A percentile compares a stretch with the other conserved stretches of the same genome.
phyloP scores from a whole-genome alignment of 2,329 filamentous ascomycete species.

The Neophaeococcomyces aloes region DNA sequence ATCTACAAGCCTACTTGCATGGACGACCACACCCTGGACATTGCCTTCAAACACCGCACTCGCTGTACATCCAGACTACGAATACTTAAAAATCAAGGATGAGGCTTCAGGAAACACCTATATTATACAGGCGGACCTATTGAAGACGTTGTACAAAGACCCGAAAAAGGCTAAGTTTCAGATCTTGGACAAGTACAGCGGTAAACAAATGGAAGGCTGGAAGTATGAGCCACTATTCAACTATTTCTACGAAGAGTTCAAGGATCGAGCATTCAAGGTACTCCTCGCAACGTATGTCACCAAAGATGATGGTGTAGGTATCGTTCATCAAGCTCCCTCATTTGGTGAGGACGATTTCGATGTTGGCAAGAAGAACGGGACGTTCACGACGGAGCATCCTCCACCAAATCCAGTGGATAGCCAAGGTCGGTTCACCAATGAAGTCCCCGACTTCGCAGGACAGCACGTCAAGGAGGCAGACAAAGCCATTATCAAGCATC shows the following conservation, averaged over 20 bases:
- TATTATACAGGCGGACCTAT: slow-evolving; percentile 65
- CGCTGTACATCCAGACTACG: slow-evolving; percentile 63
- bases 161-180: slow-evolving; percentile 86
- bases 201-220: slow-evolving; percentile 71
- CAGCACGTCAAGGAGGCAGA: slow-evolving; percentile 81
- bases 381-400: slow-evolving; percentile 60
- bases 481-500: slow-evolving; percentile 74
- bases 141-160: slow-evolving; percentile 74
- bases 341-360: slow-evolving; percentile 90
- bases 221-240: slow-evolving; percentile 72
- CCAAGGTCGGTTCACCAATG: slow-evolving; percentile 61
- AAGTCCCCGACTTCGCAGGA: slow-evolving; percentile 65
- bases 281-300: slow-evolving; percentile 73
- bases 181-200: slow-evolving; percentile 61
- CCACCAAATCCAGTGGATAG: slow-evolving; percentile 79
- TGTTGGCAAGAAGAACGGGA: slow-evolving; percentile 59
- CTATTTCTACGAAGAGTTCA: slow-evolving; percentile 75
- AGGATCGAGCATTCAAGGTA: slow-evolving; percentile 66
- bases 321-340: slow-evolving; percentile 78
- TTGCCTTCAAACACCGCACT: slow-evolving; percentile 65
- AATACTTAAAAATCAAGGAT: slow-evolving; percentile 71
- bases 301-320: slow-evolving; percentile 71
- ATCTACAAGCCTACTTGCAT: slow-evolving; percentile 61
- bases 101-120: slow-evolving; percentile 67
- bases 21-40: slow-evolving; percentile 78